A percentile compares a stretch with the other conserved stretches of the same genome.
These are phyloP conservation scores for Geotrichum reessii DNA, from an alignment of 1,139 yeast genomes.

Conservation along the genomic window DNA sequence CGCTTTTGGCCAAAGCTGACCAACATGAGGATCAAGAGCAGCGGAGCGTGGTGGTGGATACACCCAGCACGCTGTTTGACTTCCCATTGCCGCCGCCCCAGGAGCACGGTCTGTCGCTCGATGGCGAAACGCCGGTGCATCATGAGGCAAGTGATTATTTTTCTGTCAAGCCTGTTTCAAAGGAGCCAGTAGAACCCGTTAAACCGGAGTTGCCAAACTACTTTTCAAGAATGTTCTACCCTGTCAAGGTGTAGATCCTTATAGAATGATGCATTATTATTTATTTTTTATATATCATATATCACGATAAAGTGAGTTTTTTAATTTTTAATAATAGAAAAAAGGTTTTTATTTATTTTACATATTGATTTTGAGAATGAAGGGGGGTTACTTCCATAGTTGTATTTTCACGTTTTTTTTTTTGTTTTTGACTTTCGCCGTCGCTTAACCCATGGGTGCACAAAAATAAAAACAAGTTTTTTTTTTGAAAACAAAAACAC, in stretches of 20 bases:
- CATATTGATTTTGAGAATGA: background rate
- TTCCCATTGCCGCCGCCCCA: background rate
- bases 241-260: background rate
- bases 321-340: background rate
- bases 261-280: background rate
- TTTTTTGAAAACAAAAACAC: too few species aligned
- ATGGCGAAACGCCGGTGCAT: slow-evolving; percentile 6
- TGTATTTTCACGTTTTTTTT: too few species aligned
- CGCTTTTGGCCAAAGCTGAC: background rate
- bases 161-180: background rate
- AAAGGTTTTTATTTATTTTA: background rate
- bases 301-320: too few species aligned
- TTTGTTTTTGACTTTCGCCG: background rate
- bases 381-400: too few species aligned
- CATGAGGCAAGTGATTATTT: background rate
- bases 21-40: background rate
- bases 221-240: background rate
- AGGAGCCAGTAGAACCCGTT: background rate
- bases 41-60: background rate
- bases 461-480: background rate
- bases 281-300: too few species aligned
- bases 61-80: slow-evolving; percentile 2
- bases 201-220: background rate
- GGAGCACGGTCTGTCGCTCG: too few species aligned
- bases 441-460: background rate